Evolutionary conservation across 441 rosid genomes (phyloP).

Genomic region (Manihot esculenta): DNA sequence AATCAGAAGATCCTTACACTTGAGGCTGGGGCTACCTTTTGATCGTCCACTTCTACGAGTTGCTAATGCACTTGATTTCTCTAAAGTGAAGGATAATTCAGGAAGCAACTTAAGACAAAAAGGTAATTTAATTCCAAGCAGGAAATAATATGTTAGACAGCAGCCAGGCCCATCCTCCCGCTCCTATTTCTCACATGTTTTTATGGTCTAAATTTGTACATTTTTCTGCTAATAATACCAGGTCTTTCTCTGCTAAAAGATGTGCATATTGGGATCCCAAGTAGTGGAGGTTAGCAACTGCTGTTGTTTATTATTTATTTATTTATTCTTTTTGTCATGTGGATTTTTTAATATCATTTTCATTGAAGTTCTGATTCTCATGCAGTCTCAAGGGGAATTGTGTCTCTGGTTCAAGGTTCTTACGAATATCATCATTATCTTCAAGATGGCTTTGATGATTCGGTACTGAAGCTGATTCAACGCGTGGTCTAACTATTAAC

Average conservation of each 20-base stretch:
- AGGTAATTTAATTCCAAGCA: conserved; percentile 40
- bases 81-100: conserved; percentile 37
- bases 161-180: neutral
- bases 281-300: conserved; percentile 72
- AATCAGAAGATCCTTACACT: conserved; percentile 69
- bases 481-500: neutral
- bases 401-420: conserved; percentile 82
- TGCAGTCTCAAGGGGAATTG: conserved; percentile 69
- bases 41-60: conserved; percentile 87
- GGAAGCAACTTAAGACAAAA: conserved; percentile 41
- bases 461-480: conserved; percentile 44
- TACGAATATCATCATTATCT: conserved; percentile 92
- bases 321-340: conserved; percentile 5
- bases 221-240: conserved; percentile 29
- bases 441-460: conserved; percentile 93
- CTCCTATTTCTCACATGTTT: neutral
- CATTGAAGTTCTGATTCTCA: conserved; percentile 9
- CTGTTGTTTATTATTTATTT: conserved; percentile 17
- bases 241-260: conserved; percentile 71
- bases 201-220: conserved; percentile 16
- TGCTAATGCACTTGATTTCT: conserved; percentile 70
- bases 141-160: conserved; percentile 4
- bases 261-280: conserved; percentile 80
- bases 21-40: conserved; percentile 75
- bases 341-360: conserved; percentile 11